These are phyloP conservation scores for Aegle marmelos DNA, from an alignment of 345 rosid species.

Conservation along the genomic window DNA sequence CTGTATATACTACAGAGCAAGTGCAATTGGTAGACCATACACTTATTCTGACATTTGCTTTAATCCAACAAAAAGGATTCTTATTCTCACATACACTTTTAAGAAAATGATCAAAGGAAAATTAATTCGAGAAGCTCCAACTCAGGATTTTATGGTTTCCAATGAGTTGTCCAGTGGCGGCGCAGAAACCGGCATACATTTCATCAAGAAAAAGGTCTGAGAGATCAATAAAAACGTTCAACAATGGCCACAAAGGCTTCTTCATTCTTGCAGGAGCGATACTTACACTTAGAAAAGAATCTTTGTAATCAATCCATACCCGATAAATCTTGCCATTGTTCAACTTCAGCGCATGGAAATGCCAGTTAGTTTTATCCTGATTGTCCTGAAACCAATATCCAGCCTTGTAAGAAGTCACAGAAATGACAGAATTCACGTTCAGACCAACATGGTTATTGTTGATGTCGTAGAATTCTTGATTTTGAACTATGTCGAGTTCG, in stretches of 20 bases:
- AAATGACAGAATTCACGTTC: constrained; percentile 31
- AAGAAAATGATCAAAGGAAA: neutral
- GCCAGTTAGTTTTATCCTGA: constrained; percentile 6
- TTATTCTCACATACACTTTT: neutral
- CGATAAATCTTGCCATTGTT: constrained; percentile 28
- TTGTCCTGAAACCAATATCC: constrained; percentile 25
- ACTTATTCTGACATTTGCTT: neutral
- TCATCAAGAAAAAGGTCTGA: constrained; percentile 28
- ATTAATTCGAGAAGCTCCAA: constrained; percentile 13
- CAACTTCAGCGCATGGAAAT: constrained; percentile 30
- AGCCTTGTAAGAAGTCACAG: constrained; percentile 28
- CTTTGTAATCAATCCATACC: constrained; percentile 37
- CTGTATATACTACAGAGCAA: neutral
- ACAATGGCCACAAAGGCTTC: constrained; percentile 35
- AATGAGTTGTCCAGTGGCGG: constrained; percentile 27
- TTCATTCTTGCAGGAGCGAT: constrained; percentile 13
- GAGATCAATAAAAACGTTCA: constrained; percentile 26
- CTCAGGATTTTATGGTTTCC: constrained; percentile 30
- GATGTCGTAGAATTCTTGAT: constrained; percentile 23
- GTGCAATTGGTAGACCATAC: neutral
- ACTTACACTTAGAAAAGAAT: constrained; percentile 20
- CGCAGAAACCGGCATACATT: constrained; percentile 28
- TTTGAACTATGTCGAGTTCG: constrained; percentile 29
- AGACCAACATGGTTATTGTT: constrained; percentile 43
- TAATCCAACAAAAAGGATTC: neutral